A percentile compares a stretch with the other conserved stretches of the same genome.
These are phyloP conservation scores for Boletus patriciae DNA, from an alignment of 768 basidiomycete species.

Conservation along the genomic window DNA sequence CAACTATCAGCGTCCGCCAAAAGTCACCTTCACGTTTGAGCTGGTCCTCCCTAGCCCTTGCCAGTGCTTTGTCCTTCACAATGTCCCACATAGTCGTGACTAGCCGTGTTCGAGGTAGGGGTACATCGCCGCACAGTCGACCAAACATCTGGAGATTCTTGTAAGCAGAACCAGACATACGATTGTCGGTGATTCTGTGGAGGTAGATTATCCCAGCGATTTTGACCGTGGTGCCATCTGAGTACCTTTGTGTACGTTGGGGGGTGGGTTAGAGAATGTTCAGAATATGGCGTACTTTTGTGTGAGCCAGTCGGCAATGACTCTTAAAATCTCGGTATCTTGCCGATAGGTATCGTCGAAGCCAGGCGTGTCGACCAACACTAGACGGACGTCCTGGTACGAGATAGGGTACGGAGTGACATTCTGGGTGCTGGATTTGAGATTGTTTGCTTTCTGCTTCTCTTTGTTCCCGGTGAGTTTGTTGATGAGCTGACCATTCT, in stretches of 20 bases:
- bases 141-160: conserved; percentile 37
- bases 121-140: conserved; percentile 35
- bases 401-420: conserved; percentile 4
- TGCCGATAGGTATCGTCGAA: conserved; percentile 21
- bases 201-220: conserved; percentile 36
- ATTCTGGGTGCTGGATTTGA: conserved; percentile 12
- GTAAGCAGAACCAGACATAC: conserved; percentile 31
- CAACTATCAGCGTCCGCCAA: conserved; percentile 14
- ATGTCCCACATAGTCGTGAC: conserved; percentile 42
- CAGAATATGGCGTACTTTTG: conserved; percentile 11
- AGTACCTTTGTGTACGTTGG: conserved; percentile 5
- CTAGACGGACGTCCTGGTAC: background rate
- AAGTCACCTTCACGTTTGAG: conserved; percentile 22
- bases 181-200: conserved; percentile 37
- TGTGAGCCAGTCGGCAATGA: conserved; percentile 19
- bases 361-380: conserved; percentile 24
- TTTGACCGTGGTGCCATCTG: background rate
- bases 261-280: background rate
- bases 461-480: conserved; percentile 3
- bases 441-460: background rate
- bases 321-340: conserved; percentile 10
- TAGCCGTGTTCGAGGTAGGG: conserved; percentile 32
- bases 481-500: conserved; percentile 14
- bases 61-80: conserved; percentile 14
- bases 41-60: conserved; percentile 21